These are phyloP conservation scores for Nidula microcarpa DNA, from an alignment of 768 basidiomycete species.

Conservation along the genomic window DNA sequence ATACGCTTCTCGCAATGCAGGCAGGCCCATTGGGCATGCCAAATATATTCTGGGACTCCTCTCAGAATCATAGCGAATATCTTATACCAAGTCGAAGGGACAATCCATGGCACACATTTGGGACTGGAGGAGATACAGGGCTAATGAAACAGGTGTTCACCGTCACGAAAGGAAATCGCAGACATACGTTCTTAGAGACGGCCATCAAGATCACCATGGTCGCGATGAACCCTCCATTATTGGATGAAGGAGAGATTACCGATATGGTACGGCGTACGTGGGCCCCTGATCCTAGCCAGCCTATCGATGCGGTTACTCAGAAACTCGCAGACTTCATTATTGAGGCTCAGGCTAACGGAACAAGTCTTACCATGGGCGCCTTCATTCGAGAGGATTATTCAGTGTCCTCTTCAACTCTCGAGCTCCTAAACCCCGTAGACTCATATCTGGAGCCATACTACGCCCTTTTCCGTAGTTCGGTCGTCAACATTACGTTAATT, in stretches of 20 bases:
- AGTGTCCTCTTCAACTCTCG: constrained; percentile 2
- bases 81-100: constrained; percentile 2
- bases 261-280: constrained; percentile 6
- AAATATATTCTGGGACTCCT: constrained; percentile 5
- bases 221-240: not conserved
- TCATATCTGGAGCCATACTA: not conserved
- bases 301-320: constrained; percentile 4
- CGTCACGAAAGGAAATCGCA: constrained; percentile 6
- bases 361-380: constrained; percentile 4
- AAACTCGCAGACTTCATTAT: constrained; percentile 3
- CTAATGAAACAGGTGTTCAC: constrained; percentile 11
- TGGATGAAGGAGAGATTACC: constrained; percentile 4
- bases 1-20: not conserved
- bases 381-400: constrained; percentile 4
- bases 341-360: constrained; percentile 2
- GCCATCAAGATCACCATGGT: constrained; percentile 5
- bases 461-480: constrained; percentile 2
- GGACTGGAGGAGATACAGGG: constrained; percentile 5
- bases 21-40: constrained; percentile 2
- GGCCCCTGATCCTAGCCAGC: constrained; percentile 2
- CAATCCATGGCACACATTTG: constrained; percentile 5
- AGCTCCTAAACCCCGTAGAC: constrained; percentile 5
- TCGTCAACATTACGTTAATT: constrained; percentile 5
- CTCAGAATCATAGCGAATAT: not conserved
- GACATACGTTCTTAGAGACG: constrained; percentile 7